Conservation (phyloP, 768 basidiomycete genomes). For the Phylloporus sp. region DNA sequence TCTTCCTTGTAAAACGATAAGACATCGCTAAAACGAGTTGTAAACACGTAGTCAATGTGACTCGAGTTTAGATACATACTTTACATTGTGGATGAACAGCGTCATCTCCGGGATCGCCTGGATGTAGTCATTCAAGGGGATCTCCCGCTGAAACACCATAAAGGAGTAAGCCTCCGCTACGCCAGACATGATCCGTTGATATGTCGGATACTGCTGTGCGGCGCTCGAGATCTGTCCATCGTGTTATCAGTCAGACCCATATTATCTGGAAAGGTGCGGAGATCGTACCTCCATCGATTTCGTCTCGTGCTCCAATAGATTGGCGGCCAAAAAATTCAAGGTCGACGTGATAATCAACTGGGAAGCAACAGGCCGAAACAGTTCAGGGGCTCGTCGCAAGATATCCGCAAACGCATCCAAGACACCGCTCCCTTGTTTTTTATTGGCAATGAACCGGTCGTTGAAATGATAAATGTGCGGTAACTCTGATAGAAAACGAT, state of each 20-base stretch:
- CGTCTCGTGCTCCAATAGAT: slow-evolving; percentile 32
- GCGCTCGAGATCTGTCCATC: slow-evolving; percentile 14
- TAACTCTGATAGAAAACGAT: slow-evolving; percentile 18
- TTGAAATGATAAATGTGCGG: slow-evolving; percentile 33
- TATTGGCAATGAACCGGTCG: slow-evolving; percentile 25
- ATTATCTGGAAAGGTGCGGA: neutral
- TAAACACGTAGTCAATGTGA: neutral
- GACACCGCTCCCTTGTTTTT: slow-evolving; percentile 28
- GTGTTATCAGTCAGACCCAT: neutral
- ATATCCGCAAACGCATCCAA: slow-evolving; percentile 34
- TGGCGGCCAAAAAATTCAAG: slow-evolving; percentile 34
- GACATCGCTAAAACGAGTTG: slow-evolving; percentile 30
- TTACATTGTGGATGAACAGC: slow-evolving; percentile 32
- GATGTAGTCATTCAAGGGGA: slow-evolving; percentile 32
- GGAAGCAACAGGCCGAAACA: slow-evolving; percentile 28
- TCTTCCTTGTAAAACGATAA: slow-evolving; percentile 44
- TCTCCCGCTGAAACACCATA: slow-evolving; percentile 33
- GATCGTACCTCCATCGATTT: slow-evolving; percentile 24
- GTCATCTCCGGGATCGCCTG: slow-evolving; percentile 39
- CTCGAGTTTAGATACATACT: slow-evolving; percentile 27
- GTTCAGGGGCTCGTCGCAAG: slow-evolving; percentile 26
- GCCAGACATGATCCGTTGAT: slow-evolving; percentile 30
- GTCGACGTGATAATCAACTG: slow-evolving; percentile 37
- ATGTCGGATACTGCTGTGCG: slow-evolving; percentile 27
- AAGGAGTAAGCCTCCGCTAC: slow-evolving; percentile 33